Evolutionary conservation across 805 yeast genomes (phyloP).

Genomic region (Kodamaea nitidulidarum): DNA sequence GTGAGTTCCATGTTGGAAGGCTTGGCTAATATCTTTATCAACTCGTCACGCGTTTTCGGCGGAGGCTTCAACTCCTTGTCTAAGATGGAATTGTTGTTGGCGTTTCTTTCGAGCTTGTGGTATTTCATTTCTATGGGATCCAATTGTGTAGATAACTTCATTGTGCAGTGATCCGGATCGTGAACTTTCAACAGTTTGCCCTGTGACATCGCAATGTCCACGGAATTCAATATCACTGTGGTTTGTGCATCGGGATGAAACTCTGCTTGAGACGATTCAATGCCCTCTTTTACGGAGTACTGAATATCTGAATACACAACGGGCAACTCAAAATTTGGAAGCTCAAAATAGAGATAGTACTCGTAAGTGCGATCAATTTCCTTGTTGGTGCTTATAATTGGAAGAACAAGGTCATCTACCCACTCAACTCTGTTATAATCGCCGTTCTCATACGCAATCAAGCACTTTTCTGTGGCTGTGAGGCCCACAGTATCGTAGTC

Average conservation of each 20-base stretch:
- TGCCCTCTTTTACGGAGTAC: conserved; percentile 20
- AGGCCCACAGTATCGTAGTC: conserved; percentile 6
- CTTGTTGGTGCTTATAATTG: conserved; percentile 21
- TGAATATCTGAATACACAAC: conserved; percentile 62
- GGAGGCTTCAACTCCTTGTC: conserved; percentile 89
- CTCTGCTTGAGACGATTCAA: conserved; percentile 7
- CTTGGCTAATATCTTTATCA: conserved; percentile 62
- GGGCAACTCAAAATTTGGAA: conserved; percentile 67
- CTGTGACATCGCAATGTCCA: conserved; percentile 28
- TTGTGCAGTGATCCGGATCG: conserved; percentile 37
- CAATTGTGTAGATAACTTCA: conserved; percentile 20
- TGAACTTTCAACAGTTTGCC: conserved; percentile 28
- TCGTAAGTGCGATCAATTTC: conserved; percentile 10
- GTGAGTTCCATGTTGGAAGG: conserved; percentile 82
- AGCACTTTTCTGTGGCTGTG: conserved; percentile 43
- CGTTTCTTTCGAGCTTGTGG: conserved; percentile 71
- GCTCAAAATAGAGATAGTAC: conserved; percentile 34
- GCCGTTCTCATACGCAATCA: conserved; percentile 65
- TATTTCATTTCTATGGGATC: conserved; percentile 90
- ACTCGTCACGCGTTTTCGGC: conserved; percentile 71
- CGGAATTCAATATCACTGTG: conserved; percentile 31
- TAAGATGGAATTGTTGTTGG: conserved; percentile 68
- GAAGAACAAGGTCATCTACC: conserved; percentile 66
- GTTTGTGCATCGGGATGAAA: conserved; percentile 20
- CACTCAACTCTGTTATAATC: conserved; percentile 60